A percentile compares a stretch with the other conserved stretches of the same genome.
These are phyloP conservation scores for Sporormia fimetaria DNA, from an alignment of 495 filamentous ascomycete genomes.

Conservation along the genomic window DNA sequence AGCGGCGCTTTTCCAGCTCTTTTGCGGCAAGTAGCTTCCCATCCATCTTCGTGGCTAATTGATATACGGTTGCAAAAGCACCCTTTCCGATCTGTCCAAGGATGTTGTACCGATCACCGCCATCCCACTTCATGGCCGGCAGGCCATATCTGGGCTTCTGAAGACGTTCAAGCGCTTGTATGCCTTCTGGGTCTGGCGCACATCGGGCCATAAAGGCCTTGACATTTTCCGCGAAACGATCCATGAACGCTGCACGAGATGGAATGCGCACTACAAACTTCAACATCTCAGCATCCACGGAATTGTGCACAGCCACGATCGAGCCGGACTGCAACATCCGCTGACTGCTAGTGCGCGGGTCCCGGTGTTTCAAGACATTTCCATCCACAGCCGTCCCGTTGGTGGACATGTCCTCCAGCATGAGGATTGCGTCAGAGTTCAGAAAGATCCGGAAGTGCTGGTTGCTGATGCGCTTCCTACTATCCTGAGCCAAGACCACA, in stretches of 20 bases:
- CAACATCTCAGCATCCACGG: conserved; percentile 36
- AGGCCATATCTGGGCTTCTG: conserved; percentile 20
- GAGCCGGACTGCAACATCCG: conserved; percentile 62
- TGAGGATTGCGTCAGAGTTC: conserved; percentile 64
- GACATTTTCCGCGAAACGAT: conserved; percentile 51
- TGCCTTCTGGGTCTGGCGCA: conserved; percentile 13
- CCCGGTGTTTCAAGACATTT: conserved; percentile 42
- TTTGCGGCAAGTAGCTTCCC: conserved; percentile 80
- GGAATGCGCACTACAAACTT: conserved; percentile 83
- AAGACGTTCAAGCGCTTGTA: conserved; percentile 5
- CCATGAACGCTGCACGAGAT: conserved; percentile 46
- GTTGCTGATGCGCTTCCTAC: conserved; percentile 63
- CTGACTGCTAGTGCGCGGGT: conserved; percentile 25
- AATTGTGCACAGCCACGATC: conserved; percentile 56
- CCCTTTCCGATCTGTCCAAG: conserved; percentile 72
- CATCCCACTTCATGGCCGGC: conserved; percentile 59
- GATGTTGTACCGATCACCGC: conserved; percentile 71
- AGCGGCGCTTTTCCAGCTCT: conserved; percentile 75
- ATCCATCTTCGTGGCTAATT: conserved; percentile 65
- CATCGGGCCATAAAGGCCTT: conserved; percentile 36
- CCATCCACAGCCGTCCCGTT: conserved; percentile 85
- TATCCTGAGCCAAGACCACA: conserved; percentile 46
- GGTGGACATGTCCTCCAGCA: conserved; percentile 85
- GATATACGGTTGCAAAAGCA: conserved; percentile 86
- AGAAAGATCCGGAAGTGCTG: conserved; percentile 84